Base-by-base conservation (phyloP, 148 eudicot genomes). In the Suaeda aralocaspica region DNA sequence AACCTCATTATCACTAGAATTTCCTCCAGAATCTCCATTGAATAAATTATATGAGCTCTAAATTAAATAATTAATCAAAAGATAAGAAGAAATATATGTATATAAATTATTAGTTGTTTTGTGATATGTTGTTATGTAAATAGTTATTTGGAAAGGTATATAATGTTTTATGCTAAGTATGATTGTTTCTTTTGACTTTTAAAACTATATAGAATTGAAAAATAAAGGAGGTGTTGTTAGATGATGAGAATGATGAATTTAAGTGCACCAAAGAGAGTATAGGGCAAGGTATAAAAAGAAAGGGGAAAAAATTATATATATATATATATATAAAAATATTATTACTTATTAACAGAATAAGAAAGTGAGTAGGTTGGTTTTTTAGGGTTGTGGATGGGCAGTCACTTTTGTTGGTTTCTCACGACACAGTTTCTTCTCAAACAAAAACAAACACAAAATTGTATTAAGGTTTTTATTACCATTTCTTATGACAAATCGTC, bases 391-490 rank as follows among this genome's bases (percentile, higher is more conserved):
- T 83, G 84, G 87, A 85, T 89, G 84, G 81, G 83, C 80, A 82
- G 96, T 89, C 91, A 85, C 96, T 89, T 87, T 89, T 85, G 91
- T 87, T 85, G 89, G 86, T 83, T 89, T 85, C 84, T 74, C 89
- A 89, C 89, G 91, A 80, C 70, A 85, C 77, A 57, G 50, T 74
- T 69, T 18, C 18, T 55, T 53, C 45, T 60, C 60, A 59, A 55
- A 28, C 6, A 46, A 11, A 45, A 70, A 29, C 21, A 15, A 53
- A 34, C 4, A 26, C 4, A 36, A 36, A 55, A 24, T 2, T n/a
- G n/a, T n/a, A n/a, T n/a, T n/a, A n/a, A n/a, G n/a, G n/a, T n/a
- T n/a, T n/a, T n/a, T n/a, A n/a, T n/a, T n/a, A n/a, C n/a, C n/a
- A n/a, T n/a, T n/a, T n/a, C n/a, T n/a, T n/a, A n/a, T n/a, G n/a